phyloP scores from a whole-genome alignment of 164 flowering plant genomes.

The Paratinospora sagittata region DNA sequence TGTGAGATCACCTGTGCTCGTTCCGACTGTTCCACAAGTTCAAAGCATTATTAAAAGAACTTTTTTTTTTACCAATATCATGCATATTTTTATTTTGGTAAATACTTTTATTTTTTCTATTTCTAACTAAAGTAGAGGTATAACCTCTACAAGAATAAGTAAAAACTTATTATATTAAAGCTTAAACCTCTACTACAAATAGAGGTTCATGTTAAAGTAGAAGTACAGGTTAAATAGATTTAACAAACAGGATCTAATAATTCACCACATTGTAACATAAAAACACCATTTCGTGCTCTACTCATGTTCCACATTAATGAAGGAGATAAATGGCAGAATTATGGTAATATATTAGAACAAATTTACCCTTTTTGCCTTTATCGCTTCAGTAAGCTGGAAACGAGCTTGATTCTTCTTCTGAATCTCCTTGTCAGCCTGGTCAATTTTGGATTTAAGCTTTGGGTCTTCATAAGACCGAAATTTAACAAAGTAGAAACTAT shows the following conservation, averaged over 20 bases:
- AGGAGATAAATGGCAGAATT: neutral
- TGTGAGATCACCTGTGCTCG: constrained; percentile 43
- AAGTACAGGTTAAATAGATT: no score
- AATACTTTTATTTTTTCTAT: no score
- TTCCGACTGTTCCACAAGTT: constrained; percentile 42
- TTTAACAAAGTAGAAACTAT: constrained; percentile 55
- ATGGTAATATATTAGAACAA: neutral
- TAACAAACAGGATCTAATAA: neutral
- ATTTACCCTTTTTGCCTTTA: constrained; percentile 62
- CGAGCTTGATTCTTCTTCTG: constrained; percentile 53
- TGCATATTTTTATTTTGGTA: neutral
- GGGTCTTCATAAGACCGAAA: constrained; percentile 65
- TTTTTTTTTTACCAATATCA: neutral
- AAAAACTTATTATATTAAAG: no score
- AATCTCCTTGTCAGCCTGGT: constrained; percentile 60
- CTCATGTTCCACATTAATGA: neutral
- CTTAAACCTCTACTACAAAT: no score
- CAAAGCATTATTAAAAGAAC: constrained; percentile 1
- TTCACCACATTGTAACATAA: neutral
- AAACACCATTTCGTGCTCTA: neutral
- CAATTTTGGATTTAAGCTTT: constrained; percentile 57
- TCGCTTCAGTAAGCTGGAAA: constrained; percentile 43
- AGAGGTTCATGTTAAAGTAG: no score
- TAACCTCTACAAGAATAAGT: no score
- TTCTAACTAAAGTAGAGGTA: no score